Percentiles rank a stretch among this genome's conserved stretches.
Evolutionary conservation across 1,139 yeast species (phyloP).

Genomic region (Tardiomyces blankii): DNA sequence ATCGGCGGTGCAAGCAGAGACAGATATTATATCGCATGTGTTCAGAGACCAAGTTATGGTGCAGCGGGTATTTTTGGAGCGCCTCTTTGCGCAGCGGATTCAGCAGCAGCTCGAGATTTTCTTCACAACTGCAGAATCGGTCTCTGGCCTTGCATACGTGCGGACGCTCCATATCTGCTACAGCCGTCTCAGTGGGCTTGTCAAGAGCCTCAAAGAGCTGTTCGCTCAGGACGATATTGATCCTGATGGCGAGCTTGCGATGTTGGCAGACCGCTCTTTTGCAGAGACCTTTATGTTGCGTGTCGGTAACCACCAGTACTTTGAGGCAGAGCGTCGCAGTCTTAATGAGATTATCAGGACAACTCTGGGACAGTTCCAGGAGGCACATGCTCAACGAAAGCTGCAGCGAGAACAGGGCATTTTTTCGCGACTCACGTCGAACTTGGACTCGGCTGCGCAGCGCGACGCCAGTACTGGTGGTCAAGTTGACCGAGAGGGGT

Average conservation of each 20-base stretch:
- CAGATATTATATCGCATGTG: conserved; percentile 61
- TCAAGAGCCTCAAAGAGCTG: conserved; percentile 54
- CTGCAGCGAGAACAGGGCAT: background rate
- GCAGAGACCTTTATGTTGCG: conserved; percentile 66
- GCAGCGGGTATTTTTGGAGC: conserved; percentile 56
- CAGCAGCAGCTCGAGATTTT: conserved; percentile 56
- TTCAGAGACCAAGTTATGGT: conserved; percentile 62
- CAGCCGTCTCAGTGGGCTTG: conserved; percentile 48
- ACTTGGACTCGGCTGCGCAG: background rate
- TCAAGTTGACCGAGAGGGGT: background rate
- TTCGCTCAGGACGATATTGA: conserved; percentile 27
- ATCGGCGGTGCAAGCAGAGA: conserved; percentile 50
- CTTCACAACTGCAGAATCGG: conserved; percentile 51
- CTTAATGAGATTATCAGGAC: conserved; percentile 49
- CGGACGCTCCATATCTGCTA: conserved; percentile 63
- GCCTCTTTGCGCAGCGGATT: conserved; percentile 65
- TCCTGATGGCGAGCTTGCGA: conserved; percentile 37
- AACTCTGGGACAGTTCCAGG: conserved; percentile 9
- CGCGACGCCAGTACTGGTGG: background rate
- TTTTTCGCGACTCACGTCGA: background rate
- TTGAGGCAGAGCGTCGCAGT: conserved; percentile 61
- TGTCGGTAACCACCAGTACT: conserved; percentile 56
- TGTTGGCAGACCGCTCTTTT: conserved; percentile 59
- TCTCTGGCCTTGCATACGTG: conserved; percentile 64
- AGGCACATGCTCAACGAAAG: background rate